Base-by-base conservation (phyloP, 176 grass and related monocot species). In the Triticum turgidum region DNA sequence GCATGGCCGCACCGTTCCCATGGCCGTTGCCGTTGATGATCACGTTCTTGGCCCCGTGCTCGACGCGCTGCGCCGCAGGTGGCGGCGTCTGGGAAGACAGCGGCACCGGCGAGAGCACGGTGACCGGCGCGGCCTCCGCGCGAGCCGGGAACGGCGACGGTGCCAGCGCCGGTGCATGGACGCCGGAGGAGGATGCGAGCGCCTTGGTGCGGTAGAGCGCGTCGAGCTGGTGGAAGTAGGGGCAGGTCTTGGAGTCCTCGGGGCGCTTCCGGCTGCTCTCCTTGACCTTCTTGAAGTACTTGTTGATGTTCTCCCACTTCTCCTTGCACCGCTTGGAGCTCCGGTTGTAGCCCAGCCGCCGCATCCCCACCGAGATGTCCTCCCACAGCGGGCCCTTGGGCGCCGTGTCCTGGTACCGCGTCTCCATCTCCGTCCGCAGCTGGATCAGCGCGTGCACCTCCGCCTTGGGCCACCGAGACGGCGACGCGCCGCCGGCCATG, bases 241-340 rank as follows among this genome's bases (percentile, higher is more conserved):
- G 97, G 88, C 97, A 99, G 0, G 97, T 99, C 89, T 99, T 99
- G 45, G 94, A 92, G 84, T 96, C 94, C 90, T 99, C 94, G 9
- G 87, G 87, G 2, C 97, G 71, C 84, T 91, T 99, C 87, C 90
- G 94, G 90, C 91, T 96, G 83, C 94, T 94, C 87, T 99, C 97
- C 61, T 99, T 99, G 51, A 99, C 97, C 92, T 96, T 99, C 92
- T 96, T 99, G 92, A 96, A 99, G 90, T 99, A 99, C 83, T 99
- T 99, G 87, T 99, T 99, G 84, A 99, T 99, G 87, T 99, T 99
- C 88, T 99, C 97, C 97, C 97, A 99, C 83, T 99, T 99, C 90
- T 98, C 97, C 86, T 98, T 98, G 94, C 97, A 98, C 15, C 97
- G 21, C 87, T 98, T 98, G 1, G 97, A 8, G 80, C 61, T 98